These are phyloP conservation scores for Pythium folliculosum DNA, from an alignment of 352 stramenopile genomes.

Conservation along the genomic window DNA sequence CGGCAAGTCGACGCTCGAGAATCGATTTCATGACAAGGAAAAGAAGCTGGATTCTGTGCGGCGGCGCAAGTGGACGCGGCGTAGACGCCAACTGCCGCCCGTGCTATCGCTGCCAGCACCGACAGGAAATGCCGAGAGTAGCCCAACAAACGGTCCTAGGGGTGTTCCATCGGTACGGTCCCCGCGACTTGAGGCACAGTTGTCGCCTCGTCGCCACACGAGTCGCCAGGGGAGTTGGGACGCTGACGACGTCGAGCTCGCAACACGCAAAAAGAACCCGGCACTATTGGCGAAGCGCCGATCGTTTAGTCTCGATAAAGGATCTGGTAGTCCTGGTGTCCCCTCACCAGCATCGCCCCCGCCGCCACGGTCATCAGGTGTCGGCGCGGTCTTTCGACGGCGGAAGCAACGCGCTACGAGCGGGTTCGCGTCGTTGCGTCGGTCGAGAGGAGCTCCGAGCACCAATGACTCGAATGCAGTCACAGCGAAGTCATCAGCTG, in stretches of 20 bases:
- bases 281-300: slow-evolving; percentile 19
- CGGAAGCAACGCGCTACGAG: slow-evolving; percentile 15
- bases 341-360: background rate
- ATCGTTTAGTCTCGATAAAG: slow-evolving; percentile 27
- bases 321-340: slow-evolving; percentile 1
- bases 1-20: slow-evolving; percentile 59
- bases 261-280: slow-evolving; percentile 7
- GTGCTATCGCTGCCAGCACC: slow-evolving; percentile 37
- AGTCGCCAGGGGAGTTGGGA: slow-evolving; percentile 24
- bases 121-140: background rate
- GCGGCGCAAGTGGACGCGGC: slow-evolving; percentile 63
- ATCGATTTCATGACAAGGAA: slow-evolving; percentile 74
- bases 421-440: slow-evolving; percentile 3
- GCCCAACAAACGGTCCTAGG: background rate
- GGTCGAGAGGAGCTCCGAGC: background rate
- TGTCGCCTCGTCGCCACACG: slow-evolving; percentile 18
- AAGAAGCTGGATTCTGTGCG: slow-evolving; percentile 76
- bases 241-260: slow-evolving; percentile 22
- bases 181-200: background rate
- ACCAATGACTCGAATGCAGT: background rate
- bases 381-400: slow-evolving; percentile 11
- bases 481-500: background rate
- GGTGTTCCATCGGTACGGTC: background rate
- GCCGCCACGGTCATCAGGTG: slow-evolving; percentile 10
- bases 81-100: slow-evolving; percentile 53